Conservation (phyloP, 208 protist genomes). For the Lotmaria passim region DNA sequence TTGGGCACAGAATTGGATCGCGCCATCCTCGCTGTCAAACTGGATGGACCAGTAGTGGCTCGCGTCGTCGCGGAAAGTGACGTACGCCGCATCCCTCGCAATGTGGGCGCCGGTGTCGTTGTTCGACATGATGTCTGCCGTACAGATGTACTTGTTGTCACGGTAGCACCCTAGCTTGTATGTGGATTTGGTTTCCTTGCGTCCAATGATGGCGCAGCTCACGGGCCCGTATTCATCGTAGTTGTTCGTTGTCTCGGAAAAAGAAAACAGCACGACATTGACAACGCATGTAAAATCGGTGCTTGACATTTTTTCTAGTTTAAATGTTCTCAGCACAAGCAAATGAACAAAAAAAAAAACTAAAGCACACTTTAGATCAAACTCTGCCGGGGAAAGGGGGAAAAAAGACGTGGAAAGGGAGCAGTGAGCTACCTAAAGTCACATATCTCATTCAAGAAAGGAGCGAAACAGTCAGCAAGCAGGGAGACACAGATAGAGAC, state of each 20-base stretch:
- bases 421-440: too few relatives aligned
- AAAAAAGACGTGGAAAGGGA: too few relatives aligned
- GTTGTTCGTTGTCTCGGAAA: conserved; percentile 38
- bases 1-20: conserved; percentile 63
- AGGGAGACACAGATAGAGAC: too few relatives aligned
- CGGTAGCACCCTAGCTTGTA: conserved; percentile 86
- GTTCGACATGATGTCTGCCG: conserved; percentile 56
- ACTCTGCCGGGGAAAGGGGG: too few relatives aligned
- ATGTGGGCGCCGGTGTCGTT: conserved; percentile 74
- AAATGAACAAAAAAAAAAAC: neutral
- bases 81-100: conserved; percentile 57
- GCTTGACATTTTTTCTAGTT: conserved; percentile 13
- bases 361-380: too few relatives aligned
- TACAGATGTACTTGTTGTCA: conserved; percentile 77
- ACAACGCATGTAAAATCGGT: conserved; percentile 58
- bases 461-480: too few relatives aligned
- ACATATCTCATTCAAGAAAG: too few relatives aligned
- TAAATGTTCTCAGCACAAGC: neutral
- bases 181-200: conserved; percentile 27
- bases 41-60: conserved; percentile 67
- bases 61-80: conserved; percentile 78
- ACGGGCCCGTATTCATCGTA: conserved; percentile 67
- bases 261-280: conserved; percentile 56
- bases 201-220: conserved; percentile 66
- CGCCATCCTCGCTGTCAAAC: conserved; percentile 47